Base-by-base conservation (phyloP, 805 yeast species). In the Sugiyamaella chiloensis region DNA sequence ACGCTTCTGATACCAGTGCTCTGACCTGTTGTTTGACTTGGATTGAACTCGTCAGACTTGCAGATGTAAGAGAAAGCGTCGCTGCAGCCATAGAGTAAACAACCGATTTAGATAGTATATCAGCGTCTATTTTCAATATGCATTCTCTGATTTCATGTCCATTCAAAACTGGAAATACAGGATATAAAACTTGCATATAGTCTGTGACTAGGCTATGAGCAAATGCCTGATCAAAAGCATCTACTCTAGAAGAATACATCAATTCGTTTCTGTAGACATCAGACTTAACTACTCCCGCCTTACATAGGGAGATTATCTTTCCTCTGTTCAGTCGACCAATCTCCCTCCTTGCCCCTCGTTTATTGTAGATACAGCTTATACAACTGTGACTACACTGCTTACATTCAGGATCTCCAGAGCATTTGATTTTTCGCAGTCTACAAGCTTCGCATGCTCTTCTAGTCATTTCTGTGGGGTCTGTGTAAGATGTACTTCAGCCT, bases 361-460 rank as follows among this genome's bases (percentile, higher is more conserved):
- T n/a, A n/a, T n/a, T n/a, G 29, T 8, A 26, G 7, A 26, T 8
- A 26, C 29, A 26, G 7, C 29, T 7, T 7, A 26, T 26, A 26
- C 11, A 8, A 11, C 29, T 26, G 29, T 26, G 45, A 19, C 17
- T 14, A 46, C 49, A 46, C 24, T 46, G 30, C 11, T 40, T 24
- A 21, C 49, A 46, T 23, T n/a, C n/a, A 19, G 31, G n/a, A 9
- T 44, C 49, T 17, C 50, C 50, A 12, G 50, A 42, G 47, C 50
- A 46, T 20, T 46, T 46, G 47, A 46, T 36, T 30, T 46, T 46
- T 16, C 50, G 30, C 19, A 24, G 30, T 27, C 50, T 11, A 24
- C 50, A 46, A 16, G 17, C 31, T 27, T 42, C 47, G 32, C 50
- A 46, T 24, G 50, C 50, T 26, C 7, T 26, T 26, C 11, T 26